A percentile compares a stretch with the other conserved stretches of the same genome.
Evolutionary conservation across 352 stramenopile genomes (phyloP).

Genomic region (Plasmopara viticola): DNA sequence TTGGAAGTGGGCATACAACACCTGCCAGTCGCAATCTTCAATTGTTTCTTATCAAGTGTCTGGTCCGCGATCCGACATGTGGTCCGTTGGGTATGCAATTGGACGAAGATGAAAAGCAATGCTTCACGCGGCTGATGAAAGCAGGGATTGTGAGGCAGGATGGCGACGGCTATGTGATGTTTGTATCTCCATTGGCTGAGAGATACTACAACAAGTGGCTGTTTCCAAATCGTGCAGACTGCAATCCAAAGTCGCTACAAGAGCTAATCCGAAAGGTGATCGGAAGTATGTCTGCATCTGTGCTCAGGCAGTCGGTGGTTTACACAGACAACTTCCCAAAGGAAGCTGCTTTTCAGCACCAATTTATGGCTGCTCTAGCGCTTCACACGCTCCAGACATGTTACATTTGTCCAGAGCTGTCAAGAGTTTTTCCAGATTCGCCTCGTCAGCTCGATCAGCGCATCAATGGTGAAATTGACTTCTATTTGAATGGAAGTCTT

Average conservation of each 20-base stretch:
- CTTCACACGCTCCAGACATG: neutral
- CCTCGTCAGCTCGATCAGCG: neutral
- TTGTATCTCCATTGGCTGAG: no score
- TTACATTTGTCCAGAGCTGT: neutral
- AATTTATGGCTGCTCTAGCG: neutral
- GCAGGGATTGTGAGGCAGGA: no score
- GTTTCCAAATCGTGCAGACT: neutral
- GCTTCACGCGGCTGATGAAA: no score
- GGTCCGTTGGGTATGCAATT: no score
- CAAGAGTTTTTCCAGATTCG: neutral
- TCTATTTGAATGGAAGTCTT: conserved; percentile 1
- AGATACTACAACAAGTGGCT: no score
- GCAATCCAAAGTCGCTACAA: neutral
- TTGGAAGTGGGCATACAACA: no score
- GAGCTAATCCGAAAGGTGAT: neutral
- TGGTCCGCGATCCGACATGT: no score
- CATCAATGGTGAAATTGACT: conserved; percentile 1
- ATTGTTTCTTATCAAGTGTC: no score
- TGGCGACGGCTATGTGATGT: no score
- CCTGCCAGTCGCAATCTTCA: no score
- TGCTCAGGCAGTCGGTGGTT: neutral
- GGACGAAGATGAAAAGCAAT: no score
- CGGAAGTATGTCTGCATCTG: neutral
- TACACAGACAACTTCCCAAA: neutral
- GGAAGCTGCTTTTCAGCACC: no score